These are phyloP conservation scores for Xylariaceae sp. DNA, from an alignment of 2,329 filamentous ascomycete species.

Conservation along the genomic window DNA sequence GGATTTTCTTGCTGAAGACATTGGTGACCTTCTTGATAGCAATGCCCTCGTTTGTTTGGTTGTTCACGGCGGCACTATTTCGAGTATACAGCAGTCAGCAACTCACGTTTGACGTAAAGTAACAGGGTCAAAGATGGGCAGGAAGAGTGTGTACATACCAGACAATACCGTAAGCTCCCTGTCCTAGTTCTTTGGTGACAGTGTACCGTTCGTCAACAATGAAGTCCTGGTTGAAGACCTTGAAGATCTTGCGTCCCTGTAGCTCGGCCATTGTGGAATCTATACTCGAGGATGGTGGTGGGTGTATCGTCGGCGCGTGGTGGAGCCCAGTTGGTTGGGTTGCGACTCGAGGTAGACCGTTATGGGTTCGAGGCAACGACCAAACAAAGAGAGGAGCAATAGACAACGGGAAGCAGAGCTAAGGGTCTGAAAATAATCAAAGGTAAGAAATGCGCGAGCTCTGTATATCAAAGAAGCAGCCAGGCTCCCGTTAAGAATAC, in stretches of 20 bases:
- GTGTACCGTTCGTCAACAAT: conserved; percentile 97
- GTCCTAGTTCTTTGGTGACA: conserved; percentile 96
- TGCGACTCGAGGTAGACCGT: conserved; percentile 10
- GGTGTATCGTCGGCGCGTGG: conserved; percentile 6
- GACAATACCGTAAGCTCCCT: conserved; percentile 98
- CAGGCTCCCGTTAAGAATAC: neutral
- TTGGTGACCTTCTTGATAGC: conserved; percentile 99
- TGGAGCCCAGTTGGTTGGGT: conserved; percentile 1
- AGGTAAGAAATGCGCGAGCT: neutral
- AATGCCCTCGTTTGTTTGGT: conserved; percentile 86
- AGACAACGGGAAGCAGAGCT: neutral
- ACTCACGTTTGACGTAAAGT: neutral
- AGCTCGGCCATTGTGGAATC: conserved; percentile 36
- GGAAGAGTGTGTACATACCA: conserved; percentile 63
- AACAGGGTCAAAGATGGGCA: neutral
- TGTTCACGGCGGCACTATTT: conserved; percentile 85
- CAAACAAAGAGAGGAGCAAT: conserved; percentile 10
- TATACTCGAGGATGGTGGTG: neutral
- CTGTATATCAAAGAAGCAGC: conserved; percentile 18
- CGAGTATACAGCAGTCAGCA: conserved; percentile 9
- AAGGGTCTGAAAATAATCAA: neutral
- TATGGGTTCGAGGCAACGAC: conserved; percentile 4
- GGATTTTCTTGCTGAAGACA: conserved; percentile 99
- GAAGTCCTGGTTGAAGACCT: conserved; percentile 99
- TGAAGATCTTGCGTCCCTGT: conserved; percentile 76